These are phyloP conservation scores for Talaromyces rugulosus DNA, from an alignment of 2,329 filamentous ascomycete species.

Conservation along the genomic window DNA sequence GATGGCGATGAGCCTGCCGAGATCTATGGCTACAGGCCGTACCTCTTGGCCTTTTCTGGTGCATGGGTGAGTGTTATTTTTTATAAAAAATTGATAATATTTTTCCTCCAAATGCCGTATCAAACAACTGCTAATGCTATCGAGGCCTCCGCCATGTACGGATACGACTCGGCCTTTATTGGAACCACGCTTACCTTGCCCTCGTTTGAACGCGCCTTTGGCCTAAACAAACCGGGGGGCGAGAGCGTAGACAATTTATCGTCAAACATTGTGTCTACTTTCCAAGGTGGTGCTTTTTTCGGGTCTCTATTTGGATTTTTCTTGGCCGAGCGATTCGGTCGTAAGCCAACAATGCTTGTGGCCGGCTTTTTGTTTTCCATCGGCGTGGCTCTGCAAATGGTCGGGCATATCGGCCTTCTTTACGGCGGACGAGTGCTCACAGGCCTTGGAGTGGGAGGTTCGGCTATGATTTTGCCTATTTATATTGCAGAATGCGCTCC, in stretches of 20 bases:
- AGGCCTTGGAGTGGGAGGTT: slow-evolving; percentile 31
- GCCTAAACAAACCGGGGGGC: background rate
- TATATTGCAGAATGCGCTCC: slow-evolving; percentile 57
- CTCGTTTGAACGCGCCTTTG: slow-evolving; percentile 7
- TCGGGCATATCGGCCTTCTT: slow-evolving; percentile 2
- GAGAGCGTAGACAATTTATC: background rate
- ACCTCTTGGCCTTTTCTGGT: slow-evolving; percentile 2
- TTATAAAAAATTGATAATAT: no score
- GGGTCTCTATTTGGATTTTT: slow-evolving; percentile 58
- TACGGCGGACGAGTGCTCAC: slow-evolving; percentile 4
- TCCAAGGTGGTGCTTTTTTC: slow-evolving; percentile 6
- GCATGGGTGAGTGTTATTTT: background rate
- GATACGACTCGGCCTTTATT: slow-evolving; percentile 9
- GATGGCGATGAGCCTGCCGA: slow-evolving; percentile 1
- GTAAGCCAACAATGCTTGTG: slow-evolving; percentile 52
- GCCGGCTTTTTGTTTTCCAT: slow-evolving; percentile 55
- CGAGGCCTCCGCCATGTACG: slow-evolving; percentile 6
- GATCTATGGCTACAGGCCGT: slow-evolving; percentile 5
- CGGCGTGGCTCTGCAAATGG: slow-evolving; percentile 59
- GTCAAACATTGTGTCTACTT: slow-evolving; percentile 7
- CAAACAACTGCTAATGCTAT: no score
- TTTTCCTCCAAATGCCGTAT: no score
- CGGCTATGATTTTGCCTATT: slow-evolving; percentile 52
- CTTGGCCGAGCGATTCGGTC: slow-evolving; percentile 51
- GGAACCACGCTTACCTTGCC: slow-evolving; percentile 1